A percentile compares a stretch with the other conserved stretches of the same genome.
Conservation (phyloP, 1,139 yeast species). For the Wickerhamomyces sp. region DNA sequence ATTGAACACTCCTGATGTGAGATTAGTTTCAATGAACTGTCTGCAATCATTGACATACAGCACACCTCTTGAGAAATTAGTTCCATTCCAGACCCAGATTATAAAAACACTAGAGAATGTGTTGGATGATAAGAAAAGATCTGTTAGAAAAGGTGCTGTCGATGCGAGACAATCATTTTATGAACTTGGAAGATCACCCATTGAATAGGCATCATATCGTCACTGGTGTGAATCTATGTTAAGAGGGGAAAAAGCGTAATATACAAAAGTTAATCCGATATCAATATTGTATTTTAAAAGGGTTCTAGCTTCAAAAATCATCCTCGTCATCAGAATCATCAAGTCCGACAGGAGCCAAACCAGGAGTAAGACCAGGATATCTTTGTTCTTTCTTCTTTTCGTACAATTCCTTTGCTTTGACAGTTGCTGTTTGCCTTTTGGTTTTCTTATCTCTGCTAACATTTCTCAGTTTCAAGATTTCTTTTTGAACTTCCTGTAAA, state of each 20-base stretch:
- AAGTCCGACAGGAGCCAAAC: slow-evolving; percentile 82
- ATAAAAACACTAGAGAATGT: slow-evolving; percentile 44
- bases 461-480: slow-evolving; percentile 33
- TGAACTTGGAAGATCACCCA: slow-evolving; percentile 37
- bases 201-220: slow-evolving; percentile 6
- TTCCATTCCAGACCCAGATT: slow-evolving; percentile 48
- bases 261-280: no score
- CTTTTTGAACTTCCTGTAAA: slow-evolving; percentile 36
- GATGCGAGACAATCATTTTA: slow-evolving; percentile 74
- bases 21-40: slow-evolving; percentile 54
- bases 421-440: slow-evolving; percentile 23
- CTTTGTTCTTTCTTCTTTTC: slow-evolving; percentile 24
- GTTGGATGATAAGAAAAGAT: slow-evolving; percentile 72
- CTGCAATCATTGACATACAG: slow-evolving; percentile 39
- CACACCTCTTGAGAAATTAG: slow-evolving; percentile 37
- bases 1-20: slow-evolving; percentile 38
- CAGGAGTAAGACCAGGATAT: slow-evolving; percentile 80
- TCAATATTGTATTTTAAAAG: no score
- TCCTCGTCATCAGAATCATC: slow-evolving; percentile 37
- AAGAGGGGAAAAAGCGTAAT: no score
- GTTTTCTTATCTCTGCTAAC: slow-evolving; percentile 21
- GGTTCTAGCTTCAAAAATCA: slow-evolving; percentile 18
- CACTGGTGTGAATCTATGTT: no score
- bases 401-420: slow-evolving; percentile 13
- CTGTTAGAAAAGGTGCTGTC: slow-evolving; percentile 68